Percentiles rank a stretch among this genome's conserved stretches.
These are phyloP conservation scores for Pichia paraexigua DNA, from an alignment of 805 yeast species.

Conservation along the genomic window DNA sequence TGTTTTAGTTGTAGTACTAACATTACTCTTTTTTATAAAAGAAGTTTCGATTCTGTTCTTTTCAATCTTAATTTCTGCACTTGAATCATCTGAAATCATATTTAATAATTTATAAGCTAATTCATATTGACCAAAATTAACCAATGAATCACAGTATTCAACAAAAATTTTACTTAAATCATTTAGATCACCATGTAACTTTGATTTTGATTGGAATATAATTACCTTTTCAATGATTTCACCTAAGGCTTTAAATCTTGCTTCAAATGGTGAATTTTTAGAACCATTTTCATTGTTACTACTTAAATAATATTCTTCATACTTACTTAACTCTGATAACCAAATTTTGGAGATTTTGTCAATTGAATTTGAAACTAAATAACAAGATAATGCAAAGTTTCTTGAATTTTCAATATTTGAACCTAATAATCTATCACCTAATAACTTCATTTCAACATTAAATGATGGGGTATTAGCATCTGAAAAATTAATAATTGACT, in stretches of 20 bases:
- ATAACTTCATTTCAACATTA: constrained; percentile 45
- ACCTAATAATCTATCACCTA: constrained; percentile 70
- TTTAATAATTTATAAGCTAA: constrained; percentile 65
- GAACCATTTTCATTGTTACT: constrained; percentile 34
- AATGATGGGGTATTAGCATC: constrained; percentile 36
- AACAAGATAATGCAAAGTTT: constrained; percentile 68
- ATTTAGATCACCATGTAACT: constrained; percentile 37
- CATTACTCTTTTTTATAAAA: constrained; percentile 22
- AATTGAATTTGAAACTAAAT: constrained; percentile 71
- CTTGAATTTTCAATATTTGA: constrained; percentile 39
- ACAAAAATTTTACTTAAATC: constrained; percentile 54
- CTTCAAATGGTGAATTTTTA: constrained; percentile 57
- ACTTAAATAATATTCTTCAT: constrained; percentile 37
- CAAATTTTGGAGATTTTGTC: constrained; percentile 76
- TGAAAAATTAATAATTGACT: constrained; percentile 51
- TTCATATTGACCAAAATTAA: constrained; percentile 77
- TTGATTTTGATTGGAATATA: constrained; percentile 52
- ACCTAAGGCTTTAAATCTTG: constrained; percentile 74
- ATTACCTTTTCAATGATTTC: constrained; percentile 79
- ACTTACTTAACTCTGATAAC: constrained; percentile 57
- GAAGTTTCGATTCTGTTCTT: constrained; percentile 76
- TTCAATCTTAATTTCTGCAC: constrained; percentile 62
- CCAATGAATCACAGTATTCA: constrained; percentile 75
- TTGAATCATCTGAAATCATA: constrained; percentile 57
- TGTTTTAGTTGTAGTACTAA: constrained; percentile 11